Evolutionary conservation across 2,329 filamentous ascomycete genomes (phyloP).

Genomic region (Berkeleyomyces basicola): DNA sequence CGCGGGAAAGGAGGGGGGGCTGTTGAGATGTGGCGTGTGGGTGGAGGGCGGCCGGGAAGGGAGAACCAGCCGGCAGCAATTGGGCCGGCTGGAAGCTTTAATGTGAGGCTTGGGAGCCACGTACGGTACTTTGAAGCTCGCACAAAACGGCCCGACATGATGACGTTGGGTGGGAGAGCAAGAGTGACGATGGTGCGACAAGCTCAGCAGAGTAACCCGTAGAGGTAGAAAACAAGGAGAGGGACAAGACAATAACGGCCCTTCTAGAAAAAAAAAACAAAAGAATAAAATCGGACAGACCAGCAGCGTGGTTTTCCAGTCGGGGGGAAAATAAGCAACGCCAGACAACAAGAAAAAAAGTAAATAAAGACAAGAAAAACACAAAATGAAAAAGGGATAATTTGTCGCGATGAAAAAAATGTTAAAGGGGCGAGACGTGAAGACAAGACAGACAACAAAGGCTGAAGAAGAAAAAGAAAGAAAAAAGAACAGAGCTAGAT

Average conservation of each 20-base stretch:
- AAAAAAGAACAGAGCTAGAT: background rate
- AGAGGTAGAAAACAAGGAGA: conserved; percentile 2
- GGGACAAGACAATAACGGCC: conserved; percentile 10
- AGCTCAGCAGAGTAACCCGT: no score
- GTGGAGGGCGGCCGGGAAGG: no score
- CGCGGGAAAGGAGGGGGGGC: no score
- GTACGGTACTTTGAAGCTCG: conserved; percentile 53
- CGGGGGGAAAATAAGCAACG: conserved; percentile 2
- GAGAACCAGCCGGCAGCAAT: conserved; percentile 3
- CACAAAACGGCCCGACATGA: conserved; percentile 49
- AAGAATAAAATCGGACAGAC: no score
- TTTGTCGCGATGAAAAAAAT: background rate
- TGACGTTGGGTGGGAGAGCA: conserved; percentile 15
- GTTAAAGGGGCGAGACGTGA: background rate
- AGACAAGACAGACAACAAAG: background rate
- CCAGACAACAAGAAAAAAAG: background rate
- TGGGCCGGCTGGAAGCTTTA: background rate
- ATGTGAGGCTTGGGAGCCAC: conserved; percentile 18
- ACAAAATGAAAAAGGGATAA: background rate
- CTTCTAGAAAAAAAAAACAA: no score
- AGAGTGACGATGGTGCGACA: no score
- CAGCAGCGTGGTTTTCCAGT: no score
- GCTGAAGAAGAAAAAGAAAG: background rate
- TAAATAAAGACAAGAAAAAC: background rate
- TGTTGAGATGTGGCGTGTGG: no score